Base-by-base conservation (phyloP, 192 early-diverging fungal genomes). In the Entomortierella lignicola region DNA sequence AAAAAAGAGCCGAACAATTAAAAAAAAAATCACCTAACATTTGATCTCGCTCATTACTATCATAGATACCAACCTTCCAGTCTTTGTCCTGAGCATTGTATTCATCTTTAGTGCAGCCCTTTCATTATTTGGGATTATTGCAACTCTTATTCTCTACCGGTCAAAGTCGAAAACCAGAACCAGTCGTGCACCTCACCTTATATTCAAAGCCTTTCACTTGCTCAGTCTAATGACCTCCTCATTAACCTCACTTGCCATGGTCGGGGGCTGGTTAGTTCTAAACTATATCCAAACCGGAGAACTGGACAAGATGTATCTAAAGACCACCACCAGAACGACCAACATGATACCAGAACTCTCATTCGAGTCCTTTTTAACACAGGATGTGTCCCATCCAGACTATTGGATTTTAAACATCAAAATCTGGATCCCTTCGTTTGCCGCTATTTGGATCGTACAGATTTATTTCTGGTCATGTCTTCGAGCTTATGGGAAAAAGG, bases 391-490 rank as follows among this genome's bases (percentile, higher is more conserved):
- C 15, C 18, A 66, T 23, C 52, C 63, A 2, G 64, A 66, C 17
- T 20, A n/a, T 34, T 61, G 63, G 72, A 29, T 66, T 8, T 27
- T 74, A 0, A 54, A 74, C 21, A 57, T 64, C 17, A 44, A 30
- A 15, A 26, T 66, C 1, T 74, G 72, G 72, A 74, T 74, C 11
- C 37, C 18, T 2, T 39, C 50, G 1, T 74, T 66, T 39, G 23
- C 44, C 8, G 42, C 8, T 2, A 41, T 74, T 10, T 66, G 44
- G 18, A 0, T 54, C 4, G 4, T 66, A 0, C 56, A 74, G 32
- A 1, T 74, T 5, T 74, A 74, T 21, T 60, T 60, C 17, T 74
- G 72, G 63, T 20, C 61, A n/a, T 61, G 63, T 47, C 52, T 66
- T 21, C 44, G 55, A 0, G 64, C 63, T n/a, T 74, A 60, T 32